These are phyloP conservation scores for Calonectria hawksworthii DNA, from an alignment of 2,329 filamentous ascomycete species.

Conservation along the genomic window DNA sequence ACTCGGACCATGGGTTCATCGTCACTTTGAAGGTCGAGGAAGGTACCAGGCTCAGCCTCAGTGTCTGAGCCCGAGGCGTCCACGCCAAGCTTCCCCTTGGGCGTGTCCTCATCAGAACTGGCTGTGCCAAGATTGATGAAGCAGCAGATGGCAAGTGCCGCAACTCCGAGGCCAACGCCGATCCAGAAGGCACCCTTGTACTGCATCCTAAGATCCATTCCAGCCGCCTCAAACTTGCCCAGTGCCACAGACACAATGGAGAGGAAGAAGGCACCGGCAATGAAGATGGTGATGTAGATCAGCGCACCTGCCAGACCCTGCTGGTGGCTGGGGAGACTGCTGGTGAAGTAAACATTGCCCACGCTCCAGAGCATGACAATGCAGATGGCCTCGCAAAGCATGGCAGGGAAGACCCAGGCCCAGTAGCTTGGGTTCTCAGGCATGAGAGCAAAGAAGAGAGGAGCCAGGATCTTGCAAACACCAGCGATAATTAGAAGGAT, in stretches of 20 bases:
- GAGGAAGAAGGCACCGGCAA: constrained; percentile 73
- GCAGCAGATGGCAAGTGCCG: constrained; percentile 60
- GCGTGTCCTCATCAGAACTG: constrained; percentile 30
- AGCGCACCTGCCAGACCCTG: constrained; percentile 76
- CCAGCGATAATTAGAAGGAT: constrained; percentile 66
- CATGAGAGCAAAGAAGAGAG: constrained; percentile 69
- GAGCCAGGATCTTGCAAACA: constrained; percentile 63
- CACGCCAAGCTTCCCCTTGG: constrained; percentile 35
- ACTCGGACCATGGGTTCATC: constrained; percentile 8
- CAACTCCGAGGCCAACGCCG: constrained; percentile 63
- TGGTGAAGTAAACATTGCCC: constrained; percentile 76
- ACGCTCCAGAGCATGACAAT: constrained; percentile 77
- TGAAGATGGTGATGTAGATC: constrained; percentile 71
- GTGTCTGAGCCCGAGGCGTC: constrained; percentile 18
- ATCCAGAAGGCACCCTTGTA: constrained; percentile 75
- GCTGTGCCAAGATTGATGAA: constrained; percentile 45
- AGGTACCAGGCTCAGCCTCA: constrained; percentile 11
- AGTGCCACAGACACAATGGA: constrained; percentile 71
- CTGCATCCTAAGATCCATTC: constrained; percentile 60
- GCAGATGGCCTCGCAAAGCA: constrained; percentile 72
- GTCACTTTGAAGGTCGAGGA: background rate
- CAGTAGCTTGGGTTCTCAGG: constrained; percentile 69
- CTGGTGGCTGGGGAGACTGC: constrained; percentile 67
- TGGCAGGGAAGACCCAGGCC: constrained; percentile 73
- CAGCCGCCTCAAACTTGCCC: constrained; percentile 54